Evolutionary conservation across 2,329 filamentous ascomycete species (phyloP), one percentile per base, ranked within the genome.

Genomic region (Trichoderma afroharzianum): DNA sequence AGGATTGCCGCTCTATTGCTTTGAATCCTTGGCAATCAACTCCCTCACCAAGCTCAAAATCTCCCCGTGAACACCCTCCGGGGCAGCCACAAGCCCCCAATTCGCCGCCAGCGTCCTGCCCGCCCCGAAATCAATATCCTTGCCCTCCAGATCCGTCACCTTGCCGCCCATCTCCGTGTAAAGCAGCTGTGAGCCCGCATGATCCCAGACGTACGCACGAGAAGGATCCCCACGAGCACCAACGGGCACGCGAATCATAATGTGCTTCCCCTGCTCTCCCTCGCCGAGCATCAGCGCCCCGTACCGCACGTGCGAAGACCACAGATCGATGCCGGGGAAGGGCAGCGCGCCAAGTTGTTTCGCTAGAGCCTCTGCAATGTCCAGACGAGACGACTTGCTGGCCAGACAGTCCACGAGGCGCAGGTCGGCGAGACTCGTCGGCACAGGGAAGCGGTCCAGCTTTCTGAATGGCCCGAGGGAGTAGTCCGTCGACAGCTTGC

Each of bases 131-230:
- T 83, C 79, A 3, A 82, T 78, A 1, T 73, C 68, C 57, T 74
- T 74, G 8, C 81, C 81, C 21, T 83, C 80, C 68, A 83, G 78
- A 68, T 89, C 87, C 0, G 86, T 88, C 59, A 89, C 81, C 70
- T 79, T 81, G 24, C 87, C 87, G 1, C 87, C 87, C 1, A 85
- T 79, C 78, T 89, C 87, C 70, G 86, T 84, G 70, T 88, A 85
- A 33, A 89, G 79, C 71, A 89, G 79, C 83, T 88, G 88, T 1
- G 87, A 86, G 6, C 87, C 87, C 0, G 87, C 87, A 73, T 89
- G 87, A 73, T 89, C 87, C 87, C 87, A 83, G 47, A 82, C 75
- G 64, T 77, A 80, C 70, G 80, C 79, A 43, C 72, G 73, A 21
- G 74, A 71, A 7, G 63, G 68, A 18, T 55, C 55, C 1, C 68